A percentile compares a stretch with the other conserved stretches of the same genome.
Evolutionary conservation across 257 asterid genomes (phyloP).

Genomic region (Striga asiatica): DNA sequence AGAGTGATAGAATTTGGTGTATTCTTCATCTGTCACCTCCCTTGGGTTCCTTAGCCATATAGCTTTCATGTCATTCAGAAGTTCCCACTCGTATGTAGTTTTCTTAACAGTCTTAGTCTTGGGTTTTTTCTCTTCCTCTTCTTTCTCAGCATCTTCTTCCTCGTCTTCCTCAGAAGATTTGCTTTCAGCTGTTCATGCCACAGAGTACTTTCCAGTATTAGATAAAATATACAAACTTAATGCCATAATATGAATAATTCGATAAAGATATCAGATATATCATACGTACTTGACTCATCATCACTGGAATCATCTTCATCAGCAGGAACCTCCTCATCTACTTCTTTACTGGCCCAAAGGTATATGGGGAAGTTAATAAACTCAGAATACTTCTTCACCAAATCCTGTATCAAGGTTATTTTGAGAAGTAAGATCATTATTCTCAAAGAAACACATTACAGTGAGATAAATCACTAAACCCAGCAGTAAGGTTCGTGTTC

Average conservation of each 20-base stretch:
- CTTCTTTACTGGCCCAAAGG: constrained; percentile 88
- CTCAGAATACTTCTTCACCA: constrained; percentile 83
- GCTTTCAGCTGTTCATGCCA: constrained; percentile 52
- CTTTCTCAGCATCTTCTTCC: constrained; percentile 64
- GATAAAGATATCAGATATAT: not conserved
- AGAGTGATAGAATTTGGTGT: constrained; percentile 69
- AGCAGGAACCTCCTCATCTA: constrained; percentile 83
- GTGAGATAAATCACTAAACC: not conserved
- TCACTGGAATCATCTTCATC: constrained; percentile 68
- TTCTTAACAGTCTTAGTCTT: constrained; percentile 68
- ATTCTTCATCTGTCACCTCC: constrained; percentile 91
- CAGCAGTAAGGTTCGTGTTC: not conserved
- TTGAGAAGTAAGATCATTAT: not conserved
- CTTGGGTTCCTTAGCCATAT: constrained; percentile 84
- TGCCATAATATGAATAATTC: not conserved
- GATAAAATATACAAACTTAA: not conserved
- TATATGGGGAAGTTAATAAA: constrained; percentile 85
- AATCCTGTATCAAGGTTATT: constrained; percentile 38
- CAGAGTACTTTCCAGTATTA: not conserved
- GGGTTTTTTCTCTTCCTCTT: constrained; percentile 64
- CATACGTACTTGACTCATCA: constrained; percentile 51
- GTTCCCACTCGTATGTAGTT: constrained; percentile 83
- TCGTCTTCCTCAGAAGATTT: constrained; percentile 56
- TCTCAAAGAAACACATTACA: not conserved
- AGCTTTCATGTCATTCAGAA: constrained; percentile 83